These are phyloP conservation scores for Annulohypoxylon nitens DNA, from an alignment of 495 filamentous ascomycete genomes.

Conservation along the genomic window DNA sequence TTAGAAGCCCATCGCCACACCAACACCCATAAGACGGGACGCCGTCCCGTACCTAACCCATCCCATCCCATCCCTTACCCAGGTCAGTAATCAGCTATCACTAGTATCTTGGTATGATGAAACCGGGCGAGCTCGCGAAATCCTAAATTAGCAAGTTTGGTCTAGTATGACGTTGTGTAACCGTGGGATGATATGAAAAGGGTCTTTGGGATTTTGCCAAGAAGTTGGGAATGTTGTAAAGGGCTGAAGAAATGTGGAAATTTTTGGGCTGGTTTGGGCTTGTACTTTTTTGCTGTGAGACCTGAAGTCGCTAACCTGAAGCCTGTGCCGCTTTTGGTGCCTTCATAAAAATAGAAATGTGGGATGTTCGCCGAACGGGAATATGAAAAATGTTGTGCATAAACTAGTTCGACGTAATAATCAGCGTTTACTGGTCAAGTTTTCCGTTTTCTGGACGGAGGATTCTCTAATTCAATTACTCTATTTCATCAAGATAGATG, in stretches of 20 bases:
- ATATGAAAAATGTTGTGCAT: background rate
- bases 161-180: constrained; percentile 32
- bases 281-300: background rate
- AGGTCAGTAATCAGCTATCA: constrained; percentile 3
- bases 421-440: background rate
- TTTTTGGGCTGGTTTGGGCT: constrained; percentile 3
- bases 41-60: background rate
- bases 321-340: background rate
- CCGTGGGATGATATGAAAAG: constrained; percentile 22
- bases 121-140: background rate
- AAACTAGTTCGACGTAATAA: background rate
- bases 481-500: background rate
- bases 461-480: background rate
- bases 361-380: background rate
- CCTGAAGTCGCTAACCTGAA: background rate
- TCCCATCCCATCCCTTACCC: background rate
- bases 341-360: constrained; percentile 1
- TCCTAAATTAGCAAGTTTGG: background rate
- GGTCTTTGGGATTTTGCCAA: constrained; percentile 38
- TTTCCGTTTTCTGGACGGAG: background rate
- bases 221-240: background rate
- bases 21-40: background rate
- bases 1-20: background rate
- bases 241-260: constrained; percentile 24
- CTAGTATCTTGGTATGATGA: constrained; percentile 14